Percentiles rank a stretch among this genome's conserved stretches.
Conservation (phyloP, 1,284 basidiomycete genomes). For the Sanghuangporus sanghuang region DNA sequence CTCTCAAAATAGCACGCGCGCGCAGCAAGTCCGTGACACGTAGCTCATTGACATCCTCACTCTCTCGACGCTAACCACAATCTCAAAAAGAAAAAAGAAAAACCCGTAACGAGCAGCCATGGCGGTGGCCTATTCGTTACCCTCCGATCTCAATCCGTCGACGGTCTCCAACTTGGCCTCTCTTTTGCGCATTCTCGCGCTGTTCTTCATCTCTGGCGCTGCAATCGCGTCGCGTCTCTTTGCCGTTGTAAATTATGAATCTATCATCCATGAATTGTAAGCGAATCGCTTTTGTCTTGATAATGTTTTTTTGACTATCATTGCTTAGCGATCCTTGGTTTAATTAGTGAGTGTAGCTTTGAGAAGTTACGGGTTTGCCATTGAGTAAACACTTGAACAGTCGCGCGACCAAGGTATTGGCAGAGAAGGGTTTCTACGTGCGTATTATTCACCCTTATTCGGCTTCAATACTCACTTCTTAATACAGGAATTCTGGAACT, state of each 20-base stretch:
- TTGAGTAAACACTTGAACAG: slow-evolving; percentile 34
- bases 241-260: slow-evolving; percentile 97
- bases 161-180: slow-evolving; percentile 80
- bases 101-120: slow-evolving; percentile 34
- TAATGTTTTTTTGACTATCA: slow-evolving; percentile 16
- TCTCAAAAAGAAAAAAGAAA: neutral
- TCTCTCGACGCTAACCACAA: neutral
- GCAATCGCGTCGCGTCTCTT: slow-evolving; percentile 96
- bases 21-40: slow-evolving; percentile 7
- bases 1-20: slow-evolving; percentile 1
- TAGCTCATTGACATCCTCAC: slow-evolving; percentile 2
- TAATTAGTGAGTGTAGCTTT: slow-evolving; percentile 66
- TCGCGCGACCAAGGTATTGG: slow-evolving; percentile 86
- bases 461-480: slow-evolving; percentile 6
- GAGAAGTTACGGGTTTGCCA: neutral
- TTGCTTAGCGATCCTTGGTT: slow-evolving; percentile 89
- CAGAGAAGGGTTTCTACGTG: slow-evolving; percentile 92
- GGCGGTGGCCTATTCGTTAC: slow-evolving; percentile 64
- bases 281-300: slow-evolving; percentile 29
- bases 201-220: slow-evolving; percentile 85
- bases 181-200: slow-evolving; percentile 80
- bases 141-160: slow-evolving; percentile 59
- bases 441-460: neutral
- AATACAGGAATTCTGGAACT: slow-evolving; percentile 95
- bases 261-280: slow-evolving; percentile 98